Conservation (phyloP, 2,329 filamentous ascomycete genomes). For the Camptophora hylomeconis region DNA sequence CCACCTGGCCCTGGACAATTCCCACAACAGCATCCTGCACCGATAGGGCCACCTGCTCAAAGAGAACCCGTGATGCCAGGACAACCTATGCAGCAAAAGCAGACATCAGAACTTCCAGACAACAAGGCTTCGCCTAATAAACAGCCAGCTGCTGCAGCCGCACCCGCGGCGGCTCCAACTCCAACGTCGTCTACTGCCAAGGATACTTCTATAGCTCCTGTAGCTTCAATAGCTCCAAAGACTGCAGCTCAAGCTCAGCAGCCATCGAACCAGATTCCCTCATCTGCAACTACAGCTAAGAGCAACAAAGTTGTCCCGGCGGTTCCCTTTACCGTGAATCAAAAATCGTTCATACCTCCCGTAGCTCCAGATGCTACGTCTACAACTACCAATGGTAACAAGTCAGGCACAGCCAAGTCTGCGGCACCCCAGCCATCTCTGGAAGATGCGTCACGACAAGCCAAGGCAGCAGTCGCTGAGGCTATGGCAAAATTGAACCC, state of each 20-base stretch:
- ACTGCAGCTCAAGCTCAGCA: slow-evolving; percentile 13
- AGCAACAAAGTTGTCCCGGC: slow-evolving; percentile 32
- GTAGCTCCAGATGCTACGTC: slow-evolving; percentile 20
- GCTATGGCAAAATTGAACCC: slow-evolving; percentile 37
- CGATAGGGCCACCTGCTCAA: slow-evolving; percentile 12
- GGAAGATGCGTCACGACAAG: slow-evolving; percentile 34
- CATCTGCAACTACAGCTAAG: slow-evolving; percentile 22
- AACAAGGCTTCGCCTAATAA: slow-evolving; percentile 25
- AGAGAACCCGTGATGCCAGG: slow-evolving; percentile 12
- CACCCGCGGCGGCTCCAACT: slow-evolving; percentile 16
- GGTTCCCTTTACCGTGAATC: slow-evolving; percentile 27
- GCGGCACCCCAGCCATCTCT: slow-evolving; percentile 22
- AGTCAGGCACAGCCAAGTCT: slow-evolving; percentile 12
- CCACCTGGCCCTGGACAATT: slow-evolving; percentile 19
- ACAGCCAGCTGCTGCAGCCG: slow-evolving; percentile 21
- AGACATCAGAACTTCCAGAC: slow-evolving; percentile 31
- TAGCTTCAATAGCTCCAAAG: slow-evolving; percentile 16
- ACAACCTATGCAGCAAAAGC: slow-evolving; percentile 20
- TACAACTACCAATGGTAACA: slow-evolving; percentile 14
- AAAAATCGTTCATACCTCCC: slow-evolving; percentile 24
- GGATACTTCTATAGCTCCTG: slow-evolving; percentile 9
- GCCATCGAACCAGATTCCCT: slow-evolving; percentile 9
- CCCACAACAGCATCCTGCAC: slow-evolving; percentile 10
- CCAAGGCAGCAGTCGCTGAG: slow-evolving; percentile 37
- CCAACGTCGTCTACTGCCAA: slow-evolving; percentile 3